phyloP scores from a whole-genome alignment of 352 stramenopile genomes.

The Saprolegnia parasitica region DNA sequence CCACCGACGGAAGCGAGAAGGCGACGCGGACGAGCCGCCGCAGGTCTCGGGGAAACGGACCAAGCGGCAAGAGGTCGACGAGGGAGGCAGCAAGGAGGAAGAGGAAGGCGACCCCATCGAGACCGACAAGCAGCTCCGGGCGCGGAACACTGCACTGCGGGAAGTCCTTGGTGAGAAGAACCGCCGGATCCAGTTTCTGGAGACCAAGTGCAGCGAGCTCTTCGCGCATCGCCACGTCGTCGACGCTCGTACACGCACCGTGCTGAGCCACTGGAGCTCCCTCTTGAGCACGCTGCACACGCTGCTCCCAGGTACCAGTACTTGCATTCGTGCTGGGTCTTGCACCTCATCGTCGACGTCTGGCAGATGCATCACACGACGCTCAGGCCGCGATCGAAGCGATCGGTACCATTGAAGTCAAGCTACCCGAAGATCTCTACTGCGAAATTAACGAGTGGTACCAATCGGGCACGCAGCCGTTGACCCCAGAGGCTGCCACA shows the following conservation, averaged over 20 bases:
- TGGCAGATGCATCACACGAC: conserved; percentile 7
- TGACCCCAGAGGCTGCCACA: not conserved
- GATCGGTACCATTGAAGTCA: not conserved
- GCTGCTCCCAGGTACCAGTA: conserved; percentile 17
- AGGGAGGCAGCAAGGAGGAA: not conserved
- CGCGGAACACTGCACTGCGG: conserved; percentile 70
- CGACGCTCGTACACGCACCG: conserved; percentile 39
- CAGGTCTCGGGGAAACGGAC: conserved; percentile 3
- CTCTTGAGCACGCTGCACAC: conserved; percentile 23
- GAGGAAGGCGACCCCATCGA: not conserved
- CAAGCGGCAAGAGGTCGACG: conserved; percentile 2
- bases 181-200: conserved; percentile 61
- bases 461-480: conserved; percentile 16
- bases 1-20: conserved; percentile 17
- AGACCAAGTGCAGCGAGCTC: conserved; percentile 60
- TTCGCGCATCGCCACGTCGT: conserved; percentile 50
- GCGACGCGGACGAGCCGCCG: not conserved
- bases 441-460: conserved; percentile 29
- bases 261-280: conserved; percentile 25
- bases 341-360: not conserved
- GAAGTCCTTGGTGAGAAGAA: conserved; percentile 80
- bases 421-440: conserved; percentile 13
- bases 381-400: conserved; percentile 10
- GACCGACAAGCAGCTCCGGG: conserved; percentile 36
- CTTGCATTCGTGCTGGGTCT: not conserved